Conservation (phyloP, 371 early-diverging fungal genomes). For the Neoconidiobolus thromboides region DNA sequence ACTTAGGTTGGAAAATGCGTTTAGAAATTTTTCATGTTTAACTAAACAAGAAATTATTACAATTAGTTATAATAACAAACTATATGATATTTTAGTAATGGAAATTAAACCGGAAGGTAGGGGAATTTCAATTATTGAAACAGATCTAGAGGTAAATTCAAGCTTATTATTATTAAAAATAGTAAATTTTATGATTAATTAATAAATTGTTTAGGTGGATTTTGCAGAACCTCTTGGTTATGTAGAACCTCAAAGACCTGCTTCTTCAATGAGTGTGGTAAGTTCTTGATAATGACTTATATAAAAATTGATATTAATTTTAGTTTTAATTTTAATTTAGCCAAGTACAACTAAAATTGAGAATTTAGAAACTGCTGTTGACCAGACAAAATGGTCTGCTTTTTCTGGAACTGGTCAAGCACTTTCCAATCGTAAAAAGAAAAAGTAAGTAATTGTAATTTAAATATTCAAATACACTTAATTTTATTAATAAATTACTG, state of each 20-base stretch:
- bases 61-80: constrained; percentile 76
- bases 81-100: constrained; percentile 79
- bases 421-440: too few species aligned
- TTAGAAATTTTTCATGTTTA: constrained; percentile 87
- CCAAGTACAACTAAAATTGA: constrained; percentile 4
- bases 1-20: constrained; percentile 76
- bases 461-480: not conserved
- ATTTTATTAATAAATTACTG: too few species aligned
- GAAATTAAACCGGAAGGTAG: constrained; percentile 72
- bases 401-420: not conserved
- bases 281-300: not conserved
- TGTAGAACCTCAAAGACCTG: constrained; percentile 44
- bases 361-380: constrained; percentile 5
- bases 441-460: not conserved
- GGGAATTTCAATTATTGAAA: constrained; percentile 93
- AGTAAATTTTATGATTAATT: not conserved
- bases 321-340: not conserved
- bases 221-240: constrained; percentile 98
- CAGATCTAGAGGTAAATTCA: constrained; percentile 74
- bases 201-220: constrained; percentile 40
- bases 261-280: constrained; percentile 3
- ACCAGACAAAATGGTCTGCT: constrained; percentile 2
- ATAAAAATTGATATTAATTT: not conserved
- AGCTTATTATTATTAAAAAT: not conserved
- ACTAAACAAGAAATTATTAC: constrained; percentile 87